phyloP scores from a whole-genome alignment of 2,329 filamentous ascomycete genomes.

The Gaeumannomyces sp. region DNA sequence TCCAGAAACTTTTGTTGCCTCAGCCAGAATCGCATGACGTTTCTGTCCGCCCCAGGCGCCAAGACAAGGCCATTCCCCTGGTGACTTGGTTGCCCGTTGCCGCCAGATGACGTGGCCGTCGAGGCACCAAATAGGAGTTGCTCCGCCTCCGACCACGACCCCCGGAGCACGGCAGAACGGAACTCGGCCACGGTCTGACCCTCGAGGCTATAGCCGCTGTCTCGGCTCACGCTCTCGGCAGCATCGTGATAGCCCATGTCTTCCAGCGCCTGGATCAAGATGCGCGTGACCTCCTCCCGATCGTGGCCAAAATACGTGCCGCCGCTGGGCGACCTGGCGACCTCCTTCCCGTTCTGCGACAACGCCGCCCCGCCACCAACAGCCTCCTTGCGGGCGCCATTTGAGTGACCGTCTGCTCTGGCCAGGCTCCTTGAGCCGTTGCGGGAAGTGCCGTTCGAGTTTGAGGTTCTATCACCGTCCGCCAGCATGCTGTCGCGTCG shows the following conservation, averaged over 20 bases:
- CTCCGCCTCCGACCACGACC: slow-evolving; percentile 83
- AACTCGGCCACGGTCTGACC: slow-evolving; percentile 82
- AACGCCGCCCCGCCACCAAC: slow-evolving; percentile 3
- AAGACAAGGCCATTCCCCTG: slow-evolving; percentile 61
- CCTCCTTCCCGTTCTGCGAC: slow-evolving; percentile 7
- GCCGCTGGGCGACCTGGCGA: slow-evolving; percentile 1
- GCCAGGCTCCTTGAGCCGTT: slow-evolving; percentile 1
- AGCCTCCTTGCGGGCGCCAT: slow-evolving; percentile 8
- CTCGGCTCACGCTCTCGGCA: slow-evolving; percentile 65
- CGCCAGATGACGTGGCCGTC: slow-evolving; percentile 21
- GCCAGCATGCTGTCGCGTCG: slow-evolving; percentile 9
- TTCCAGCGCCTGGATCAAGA: slow-evolving; percentile 83
- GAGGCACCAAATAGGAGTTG: slow-evolving; percentile 59
- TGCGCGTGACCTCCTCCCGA: slow-evolving; percentile 85
- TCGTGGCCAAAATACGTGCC: slow-evolving; percentile 71
- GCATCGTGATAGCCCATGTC: slow-evolving; percentile 82
- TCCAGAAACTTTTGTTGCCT: slow-evolving; percentile 94
- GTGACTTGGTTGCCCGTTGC: slow-evolving; percentile 22
- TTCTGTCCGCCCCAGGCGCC: slow-evolving; percentile 65
- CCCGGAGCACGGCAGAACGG: slow-evolving; percentile 69
- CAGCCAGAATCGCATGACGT: slow-evolving; percentile 80
- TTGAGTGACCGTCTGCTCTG: slow-evolving; percentile 4
- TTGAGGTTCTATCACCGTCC: slow-evolving; percentile 7
- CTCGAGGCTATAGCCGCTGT: slow-evolving; percentile 86
- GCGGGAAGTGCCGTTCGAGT: slow-evolving; percentile 1